Evolutionary conservation across 176 grass and related monocot species (phyloP), one percentile per base, ranked within the genome.

Genomic region (Alopecurus myosuroides): DNA sequence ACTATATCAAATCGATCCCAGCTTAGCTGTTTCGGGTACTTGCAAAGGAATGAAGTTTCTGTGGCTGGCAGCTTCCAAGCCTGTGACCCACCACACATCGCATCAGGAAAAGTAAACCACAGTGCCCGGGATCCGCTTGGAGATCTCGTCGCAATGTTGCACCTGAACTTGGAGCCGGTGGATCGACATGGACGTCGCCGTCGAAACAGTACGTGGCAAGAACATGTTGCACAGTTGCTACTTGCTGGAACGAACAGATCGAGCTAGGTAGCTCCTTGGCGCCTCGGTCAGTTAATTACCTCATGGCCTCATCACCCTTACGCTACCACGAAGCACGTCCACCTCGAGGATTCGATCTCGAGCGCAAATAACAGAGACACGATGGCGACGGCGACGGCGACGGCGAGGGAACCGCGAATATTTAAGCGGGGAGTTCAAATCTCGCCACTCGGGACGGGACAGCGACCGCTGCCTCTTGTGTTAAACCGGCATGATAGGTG

Each of bases 361-460:
- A 65, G 12, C 17, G 64, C 35, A 52, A 67, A 53, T 10, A 30
- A 70, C 22, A 46, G 7, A 11, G 17, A 61, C 9, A 40, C 26
- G 76, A 78, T 14, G 53, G 76, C 36, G 55, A 78, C 45, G 9
- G 0, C 45, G 76, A 78, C n/a, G 53, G 76, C 36, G 55, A 78
- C 45, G 9, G 0, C 45, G 15, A 17, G 25, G 28, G 68, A 50
- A 51, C 71, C 45, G 4, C 11, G 28, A 74, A 51, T 75, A 75
- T 75, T 51, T 33, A 51, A 75, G 71, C 28, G 0, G 7, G 2
- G 23, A 42, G 34, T 66, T 29, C 67, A 62, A 71, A 84, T 84
- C 81, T 56, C 48, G 76, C 66, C 75, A 88, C 80, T 11, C 66
- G 25, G 55, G 70, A 30, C 82, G 17, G 34, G 81, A 88, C 7